Conservation (phyloP, 2,329 filamentous ascomycete genomes). For the Neobulgaria alba region DNA sequence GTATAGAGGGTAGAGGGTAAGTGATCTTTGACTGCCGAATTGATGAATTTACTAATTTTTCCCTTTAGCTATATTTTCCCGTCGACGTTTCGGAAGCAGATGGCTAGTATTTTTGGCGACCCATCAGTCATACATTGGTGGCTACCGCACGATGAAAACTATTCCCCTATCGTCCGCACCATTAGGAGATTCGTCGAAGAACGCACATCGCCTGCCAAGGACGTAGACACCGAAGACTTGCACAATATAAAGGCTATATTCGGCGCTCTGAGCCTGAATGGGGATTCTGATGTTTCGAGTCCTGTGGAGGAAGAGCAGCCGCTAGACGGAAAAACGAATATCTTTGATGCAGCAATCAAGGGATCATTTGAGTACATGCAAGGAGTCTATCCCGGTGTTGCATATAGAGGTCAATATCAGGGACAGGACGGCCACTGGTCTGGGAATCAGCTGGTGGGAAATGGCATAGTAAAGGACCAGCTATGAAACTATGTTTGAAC, state of each 20-base stretch:
- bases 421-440: too few species aligned
- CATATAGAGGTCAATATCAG: too few species aligned
- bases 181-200: constrained; percentile 78
- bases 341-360: too few species aligned
- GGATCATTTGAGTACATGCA: too few species aligned
- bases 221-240: constrained; percentile 54
- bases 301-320: too few species aligned
- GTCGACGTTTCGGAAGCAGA: constrained; percentile 59
- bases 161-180: constrained; percentile 62
- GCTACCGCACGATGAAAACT: constrained; percentile 75
- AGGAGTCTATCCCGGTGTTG: too few species aligned
- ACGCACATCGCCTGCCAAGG: constrained; percentile 53
- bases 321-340: constrained; percentile 22
- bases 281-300: too few species aligned
- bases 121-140: constrained; percentile 74
- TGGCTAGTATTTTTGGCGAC: constrained; percentile 68
- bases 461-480: too few species aligned
- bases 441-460: too few species aligned
- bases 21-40: constrained; percentile 27
- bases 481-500: too few species aligned
- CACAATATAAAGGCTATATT: constrained; percentile 71
- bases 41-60: constrained; percentile 5
- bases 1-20: constrained; percentile 72
- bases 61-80: constrained; percentile 73
- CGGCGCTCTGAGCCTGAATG: constrained; percentile 48